A percentile compares a stretch with the other conserved stretches of the same genome.
These are phyloP conservation scores for Hemileccinum impolitum DNA, from an alignment of 768 basidiomycete genomes.

Conservation along the genomic window DNA sequence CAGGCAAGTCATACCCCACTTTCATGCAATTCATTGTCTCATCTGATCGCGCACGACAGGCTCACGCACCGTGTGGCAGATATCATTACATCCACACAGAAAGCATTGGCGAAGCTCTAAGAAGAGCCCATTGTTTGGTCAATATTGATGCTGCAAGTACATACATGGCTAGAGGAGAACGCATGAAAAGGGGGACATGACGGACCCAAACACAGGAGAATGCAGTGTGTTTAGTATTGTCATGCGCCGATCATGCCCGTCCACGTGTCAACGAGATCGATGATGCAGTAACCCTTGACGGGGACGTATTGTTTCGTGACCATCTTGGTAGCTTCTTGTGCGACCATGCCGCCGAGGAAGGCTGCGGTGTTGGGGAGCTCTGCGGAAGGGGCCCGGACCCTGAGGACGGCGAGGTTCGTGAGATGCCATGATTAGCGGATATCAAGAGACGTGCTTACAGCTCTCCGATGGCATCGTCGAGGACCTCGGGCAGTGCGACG, in stretches of 20 bases:
- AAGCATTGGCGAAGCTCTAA: not conserved
- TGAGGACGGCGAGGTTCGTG: conserved; percentile 23
- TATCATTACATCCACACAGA: conserved; percentile 1
- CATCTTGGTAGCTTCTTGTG: conserved; percentile 96
- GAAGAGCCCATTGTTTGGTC: too few species aligned
- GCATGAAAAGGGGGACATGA: too few species aligned
- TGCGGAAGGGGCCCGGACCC: conserved; percentile 74
- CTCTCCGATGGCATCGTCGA: conserved; percentile 67
- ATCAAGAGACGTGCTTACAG: conserved; percentile 49
- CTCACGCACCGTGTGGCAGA: conserved; percentile 10
- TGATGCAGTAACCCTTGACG: conserved; percentile 75
- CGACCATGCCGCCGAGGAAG: conserved; percentile 88
- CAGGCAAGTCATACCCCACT: not conserved
- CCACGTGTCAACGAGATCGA: conserved; percentile 82
- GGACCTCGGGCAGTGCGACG: conserved; percentile 50
- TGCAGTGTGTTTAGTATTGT: not conserved
- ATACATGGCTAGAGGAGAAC: too few species aligned
- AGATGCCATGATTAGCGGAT: not conserved
- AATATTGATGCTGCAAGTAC: too few species aligned
- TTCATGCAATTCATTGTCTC: not conserved
- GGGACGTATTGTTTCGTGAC: conserved; percentile 96
- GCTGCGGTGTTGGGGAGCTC: conserved; percentile 94
- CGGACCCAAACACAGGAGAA: too few species aligned
- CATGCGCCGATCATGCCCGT: conserved; percentile 50
- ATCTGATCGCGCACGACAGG: not conserved